These are phyloP conservation scores for Hypoxylon perforatum DNA, from an alignment of 495 filamentous ascomycete genomes.

Conservation along the genomic window DNA sequence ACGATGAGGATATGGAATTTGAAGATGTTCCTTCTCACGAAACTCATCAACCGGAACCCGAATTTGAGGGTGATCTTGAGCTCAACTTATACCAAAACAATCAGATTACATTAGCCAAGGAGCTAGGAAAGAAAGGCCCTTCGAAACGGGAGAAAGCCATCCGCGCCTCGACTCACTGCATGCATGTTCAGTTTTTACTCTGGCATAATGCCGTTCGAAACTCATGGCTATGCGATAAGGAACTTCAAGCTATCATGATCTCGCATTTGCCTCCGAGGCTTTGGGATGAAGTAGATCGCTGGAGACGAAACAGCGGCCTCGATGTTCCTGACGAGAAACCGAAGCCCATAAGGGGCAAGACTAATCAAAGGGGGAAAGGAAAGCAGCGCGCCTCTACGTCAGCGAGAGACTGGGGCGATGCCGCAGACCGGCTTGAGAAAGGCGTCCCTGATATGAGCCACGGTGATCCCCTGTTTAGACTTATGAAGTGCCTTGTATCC, in stretches of 20 bases:
- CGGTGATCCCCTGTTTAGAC: conserved; percentile 83
- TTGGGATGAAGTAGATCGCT: conserved; percentile 80
- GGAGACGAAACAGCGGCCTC: conserved; percentile 74
- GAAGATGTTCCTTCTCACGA: conserved; percentile 77
- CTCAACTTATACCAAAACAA: conserved; percentile 75
- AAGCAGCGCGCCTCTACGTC: conserved; percentile 57
- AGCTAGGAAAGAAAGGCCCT: conserved; percentile 82
- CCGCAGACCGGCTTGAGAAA: conserved; percentile 74
- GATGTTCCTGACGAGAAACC: conserved; percentile 55
- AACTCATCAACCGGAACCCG: conserved; percentile 40
- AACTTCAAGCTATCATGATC: conserved; percentile 80
- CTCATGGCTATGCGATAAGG: conserved; percentile 81
- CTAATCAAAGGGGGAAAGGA: conserved; percentile 53
- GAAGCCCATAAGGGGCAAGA: conserved; percentile 48
- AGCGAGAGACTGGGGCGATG: conserved; percentile 78
- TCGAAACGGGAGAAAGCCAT: conserved; percentile 85
- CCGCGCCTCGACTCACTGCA: conserved; percentile 79
- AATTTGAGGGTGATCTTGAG: conserved; percentile 72
- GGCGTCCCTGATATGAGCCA: conserved; percentile 76
- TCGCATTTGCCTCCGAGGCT: conserved; percentile 72
- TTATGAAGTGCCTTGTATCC: conserved; percentile 77
- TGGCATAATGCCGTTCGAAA: conserved; percentile 92
- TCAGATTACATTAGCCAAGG: conserved; percentile 63
- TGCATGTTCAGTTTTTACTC: conserved; percentile 89
- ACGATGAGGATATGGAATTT: conserved; percentile 83